Evolutionary conservation across 2,329 filamentous ascomycete genomes (phyloP), one percentile per base, ranked within the genome.

Genomic region (Cladosporium sp.): DNA sequence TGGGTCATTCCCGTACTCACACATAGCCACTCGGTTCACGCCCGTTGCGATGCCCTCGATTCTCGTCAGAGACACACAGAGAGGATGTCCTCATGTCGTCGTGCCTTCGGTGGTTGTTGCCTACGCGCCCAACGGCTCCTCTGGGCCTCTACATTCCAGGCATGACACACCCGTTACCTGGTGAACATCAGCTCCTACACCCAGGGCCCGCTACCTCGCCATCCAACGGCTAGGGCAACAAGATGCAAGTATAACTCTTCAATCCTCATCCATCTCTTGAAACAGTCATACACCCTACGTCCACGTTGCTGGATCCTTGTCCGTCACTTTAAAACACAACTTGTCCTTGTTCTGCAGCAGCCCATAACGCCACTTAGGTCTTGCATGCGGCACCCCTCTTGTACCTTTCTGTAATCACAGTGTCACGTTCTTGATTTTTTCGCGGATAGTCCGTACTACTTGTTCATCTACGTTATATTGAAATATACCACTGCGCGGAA

Each of bases 331-430:
- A 23, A 59, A 60, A 53, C 46, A 65, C 63, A 16, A 33, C 55
- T 60, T 35, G 33, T 65, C 63, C 56, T 53, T 65, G 46, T 60
- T 29, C 63, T 31, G 44, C 63, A 40, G 44, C 57, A 65, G 44
- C 55, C 55, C 63, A 29, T 33, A 11, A 60, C 44, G 63, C 63
- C 63, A 60, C 57, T n/a, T 46, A 35, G 63, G 63, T 65, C 63
- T 65, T 65, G 63, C 63, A 65, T 65, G 63, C 50, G 50, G 55
- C 53, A 65, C 63, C 55, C 55, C 31, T 65, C 63, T 65, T 65
- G 56, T 65, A 33, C 56, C n/a, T 55, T 53, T 49, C 35, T 60
- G 46, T 65, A 60, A 44, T 65, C 63, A 65, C 55, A 65, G 55
- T 60, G 55, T 65, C 63, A 65, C 55, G 63, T 46, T 56, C 61